phyloP scores from a whole-genome alignment of 2,329 filamentous ascomycete genomes.

The Dactylellina parvicollis region DNA sequence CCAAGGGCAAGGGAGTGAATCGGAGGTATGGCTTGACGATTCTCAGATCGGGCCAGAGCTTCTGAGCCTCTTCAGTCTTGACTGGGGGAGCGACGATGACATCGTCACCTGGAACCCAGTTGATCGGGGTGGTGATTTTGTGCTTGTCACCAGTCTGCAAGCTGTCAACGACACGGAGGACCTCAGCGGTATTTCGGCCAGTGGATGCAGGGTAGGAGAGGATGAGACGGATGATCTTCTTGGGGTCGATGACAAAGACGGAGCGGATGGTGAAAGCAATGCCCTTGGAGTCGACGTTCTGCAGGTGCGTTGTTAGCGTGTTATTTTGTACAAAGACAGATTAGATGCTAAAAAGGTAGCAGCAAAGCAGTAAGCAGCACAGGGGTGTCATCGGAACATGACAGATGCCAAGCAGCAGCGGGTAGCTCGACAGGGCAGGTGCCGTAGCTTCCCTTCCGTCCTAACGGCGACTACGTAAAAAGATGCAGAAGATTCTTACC shows the following conservation, averaged over 20 bases:
- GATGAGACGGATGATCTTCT: slow-evolving; percentile 72
- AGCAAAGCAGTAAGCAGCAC: background rate
- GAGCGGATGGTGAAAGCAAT: slow-evolving; percentile 72
- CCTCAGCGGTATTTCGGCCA: slow-evolving; percentile 69
- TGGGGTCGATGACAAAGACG: slow-evolving; percentile 73
- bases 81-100: slow-evolving; percentile 71
- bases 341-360: background rate
- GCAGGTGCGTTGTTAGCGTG: slow-evolving; percentile 43
- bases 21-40: slow-evolving; percentile 72
- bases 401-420: slow-evolving; percentile 17
- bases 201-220: slow-evolving; percentile 72
- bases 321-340: slow-evolving; percentile 3
- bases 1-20: slow-evolving; percentile 70
- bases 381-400: background rate
- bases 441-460: too few relatives aligned
- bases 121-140: slow-evolving; percentile 70
- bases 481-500: slow-evolving; percentile 24
- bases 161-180: slow-evolving; percentile 69
- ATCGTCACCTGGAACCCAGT: slow-evolving; percentile 63
- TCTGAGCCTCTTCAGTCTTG: slow-evolving; percentile 70
- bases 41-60: slow-evolving; percentile 70
- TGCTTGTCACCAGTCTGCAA: slow-evolving; percentile 71
- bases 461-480: background rate
- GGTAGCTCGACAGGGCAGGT: slow-evolving; percentile 40
- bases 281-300: slow-evolving; percentile 63